Percentiles rank a stretch among this genome's conserved stretches.
phyloP scores from a whole-genome alignment of 2,329 filamentous ascomycete genomes.

The Neofusicoccum kwambonambiense region DNA sequence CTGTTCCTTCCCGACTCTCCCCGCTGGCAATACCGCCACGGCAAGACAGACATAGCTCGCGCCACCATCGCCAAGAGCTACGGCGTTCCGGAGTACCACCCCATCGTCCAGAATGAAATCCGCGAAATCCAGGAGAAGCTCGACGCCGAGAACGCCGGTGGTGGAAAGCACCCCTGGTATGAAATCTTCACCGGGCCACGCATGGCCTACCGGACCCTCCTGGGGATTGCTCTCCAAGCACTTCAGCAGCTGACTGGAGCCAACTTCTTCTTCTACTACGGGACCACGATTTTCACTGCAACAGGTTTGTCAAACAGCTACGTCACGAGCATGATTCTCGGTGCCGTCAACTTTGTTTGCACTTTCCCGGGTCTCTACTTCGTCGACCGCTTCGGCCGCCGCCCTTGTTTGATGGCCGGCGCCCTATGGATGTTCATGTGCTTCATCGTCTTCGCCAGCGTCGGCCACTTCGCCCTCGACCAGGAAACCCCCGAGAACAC shows the following conservation, averaged over 20 bases:
- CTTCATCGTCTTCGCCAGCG: slow-evolving; percentile 60
- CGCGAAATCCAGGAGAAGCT: slow-evolving; percentile 57
- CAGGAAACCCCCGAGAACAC: slow-evolving; percentile 26
- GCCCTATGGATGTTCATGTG: slow-evolving; percentile 46
- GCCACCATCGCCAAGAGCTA: slow-evolving; percentile 55
- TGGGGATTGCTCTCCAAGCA: slow-evolving; percentile 68
- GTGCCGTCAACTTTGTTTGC: slow-evolving; percentile 48
- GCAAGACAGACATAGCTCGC: slow-evolving; percentile 51
- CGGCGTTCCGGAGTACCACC: slow-evolving; percentile 56
- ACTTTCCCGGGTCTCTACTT: slow-evolving; percentile 50
- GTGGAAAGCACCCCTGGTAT: slow-evolving; percentile 60
- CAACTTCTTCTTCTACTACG: slow-evolving; percentile 46
- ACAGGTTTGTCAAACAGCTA: slow-evolving; percentile 37
- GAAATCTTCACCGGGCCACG: slow-evolving; percentile 65
- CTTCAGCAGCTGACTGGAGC: slow-evolving; percentile 69
- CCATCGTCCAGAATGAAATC: slow-evolving; percentile 53
- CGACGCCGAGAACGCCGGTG: slow-evolving; percentile 48
- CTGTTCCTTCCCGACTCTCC: slow-evolving; percentile 57
- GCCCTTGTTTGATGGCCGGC: slow-evolving; percentile 47
- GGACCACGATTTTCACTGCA: slow-evolving; percentile 27
- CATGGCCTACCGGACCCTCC: slow-evolving; percentile 63
- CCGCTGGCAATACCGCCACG: slow-evolving; percentile 58
- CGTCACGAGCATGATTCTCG: slow-evolving; percentile 48
- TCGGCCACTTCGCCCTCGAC: slow-evolving; percentile 38
- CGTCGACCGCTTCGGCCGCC: slow-evolving; percentile 50